These are phyloP conservation scores for Fusarium verrucosum DNA, from an alignment of 2,329 filamentous ascomycete species.

Conservation along the genomic window DNA sequence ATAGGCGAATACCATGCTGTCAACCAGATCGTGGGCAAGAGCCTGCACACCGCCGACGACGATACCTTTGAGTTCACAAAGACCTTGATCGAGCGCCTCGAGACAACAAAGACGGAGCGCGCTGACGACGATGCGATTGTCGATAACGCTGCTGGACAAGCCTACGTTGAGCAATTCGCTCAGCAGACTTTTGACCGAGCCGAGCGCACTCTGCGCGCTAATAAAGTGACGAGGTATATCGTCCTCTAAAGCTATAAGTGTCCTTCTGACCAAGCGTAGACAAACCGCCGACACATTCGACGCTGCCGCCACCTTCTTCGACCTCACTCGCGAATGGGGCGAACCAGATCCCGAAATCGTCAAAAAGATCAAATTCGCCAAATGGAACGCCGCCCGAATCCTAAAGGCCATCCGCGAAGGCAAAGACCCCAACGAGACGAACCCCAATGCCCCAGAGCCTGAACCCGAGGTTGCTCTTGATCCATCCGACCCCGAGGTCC, in stretches of 20 bases:
- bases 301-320: slow-evolving; percentile 91
- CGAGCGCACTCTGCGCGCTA: slow-evolving; percentile 81
- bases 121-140: slow-evolving; percentile 81
- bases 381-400: slow-evolving; percentile 93
- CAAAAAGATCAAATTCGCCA: slow-evolving; percentile 94
- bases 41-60: slow-evolving; percentile 79
- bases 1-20: slow-evolving; percentile 90
- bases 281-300: slow-evolving; percentile 95
- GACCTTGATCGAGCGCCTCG: slow-evolving; percentile 88
- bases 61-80: slow-evolving; percentile 85
- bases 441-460: slow-evolving; percentile 70
- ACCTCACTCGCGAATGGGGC: slow-evolving; percentile 87
- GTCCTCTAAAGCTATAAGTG: fast-evolving
- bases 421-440: slow-evolving; percentile 90
- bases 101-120: slow-evolving; percentile 69
- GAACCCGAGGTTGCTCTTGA: slow-evolving; percentile 62
- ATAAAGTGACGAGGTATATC: slow-evolving; percentile 80
- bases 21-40: slow-evolving; percentile 85
- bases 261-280: slow-evolving; percentile 54
- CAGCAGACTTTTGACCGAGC: slow-evolving; percentile 87
- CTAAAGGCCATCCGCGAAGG: slow-evolving; percentile 89
- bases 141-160: slow-evolving; percentile 86
- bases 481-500: slow-evolving; percentile 71
- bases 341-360: slow-evolving; percentile 76
- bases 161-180: slow-evolving; percentile 94